Evolutionary conservation across 75 land plant species (phyloP), one percentile per base, ranked within the genome.

Genomic region (Larix kaempferi): DNA sequence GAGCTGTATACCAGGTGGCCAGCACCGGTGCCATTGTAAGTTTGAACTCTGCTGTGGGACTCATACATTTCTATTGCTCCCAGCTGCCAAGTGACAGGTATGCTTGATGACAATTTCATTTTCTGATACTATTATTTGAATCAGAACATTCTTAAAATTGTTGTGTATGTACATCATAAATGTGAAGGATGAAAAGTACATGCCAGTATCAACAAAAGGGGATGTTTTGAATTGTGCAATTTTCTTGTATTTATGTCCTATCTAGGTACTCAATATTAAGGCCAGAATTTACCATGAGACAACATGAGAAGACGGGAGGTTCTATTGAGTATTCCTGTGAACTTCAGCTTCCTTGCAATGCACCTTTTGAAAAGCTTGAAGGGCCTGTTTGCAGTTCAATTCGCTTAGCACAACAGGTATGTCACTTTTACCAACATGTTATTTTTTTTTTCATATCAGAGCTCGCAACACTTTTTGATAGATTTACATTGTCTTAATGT

Each of bases 1-100:
- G 89, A 66, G 86, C 90, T 39, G 81, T 91, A 14, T 98, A 98
- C 74, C 96, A 95, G 85, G 99, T 98, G 14, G 91, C 91, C 76
- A 83, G 92, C 75, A 98, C 99, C 69, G 99, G 99, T 80, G 99
- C 99, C 59, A 78, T 93, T 79, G 99, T 98, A 52, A 98, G 95
- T 82, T 78, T 98, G 78, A 98, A 98, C 77, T 95, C 99, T 74
- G 99, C 99, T 71, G 99, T 98, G 78, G 99, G 99, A 3, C 94
- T 98, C 23, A 69, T 98, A 61, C 98, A 95, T 74, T 93, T 95
- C 59, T 98, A 93, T 76, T 98, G 99, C 79, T 95, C 99, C 35
- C 99, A 98, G 79, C 82, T 98, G 35, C 99, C 99, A 22, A 95
- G 98, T 86, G 99, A 98, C 86, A 98, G 99, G 99, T 98, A 33